Conservation (phyloP, 495 filamentous ascomycete genomes). For the Talaromyces trachyspermus region DNA sequence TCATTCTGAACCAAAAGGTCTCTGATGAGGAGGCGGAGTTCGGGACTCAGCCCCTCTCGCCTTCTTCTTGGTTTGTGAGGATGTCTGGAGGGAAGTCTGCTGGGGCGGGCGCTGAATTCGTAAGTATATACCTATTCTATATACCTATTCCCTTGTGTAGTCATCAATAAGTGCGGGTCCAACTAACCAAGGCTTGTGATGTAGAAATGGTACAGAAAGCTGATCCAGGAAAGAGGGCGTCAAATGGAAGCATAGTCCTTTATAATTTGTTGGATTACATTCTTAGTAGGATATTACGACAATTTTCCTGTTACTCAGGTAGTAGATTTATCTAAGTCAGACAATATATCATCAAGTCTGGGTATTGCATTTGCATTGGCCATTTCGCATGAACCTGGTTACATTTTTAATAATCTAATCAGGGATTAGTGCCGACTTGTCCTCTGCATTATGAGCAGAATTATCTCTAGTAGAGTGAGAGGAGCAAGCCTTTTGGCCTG, state of each 20-base stretch:
- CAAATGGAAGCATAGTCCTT: background rate
- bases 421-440: too few relatives aligned
- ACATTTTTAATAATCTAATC: too few relatives aligned
- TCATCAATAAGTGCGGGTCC: background rate
- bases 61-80: background rate
- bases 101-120: background rate
- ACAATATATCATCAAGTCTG: too few relatives aligned
- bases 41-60: background rate
- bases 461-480: too few relatives aligned
- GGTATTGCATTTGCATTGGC: too few relatives aligned
- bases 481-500: too few relatives aligned
- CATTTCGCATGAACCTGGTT: too few relatives aligned
- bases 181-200: background rate
- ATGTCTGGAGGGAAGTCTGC: background rate
- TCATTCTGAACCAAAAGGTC: conserved; percentile 46
- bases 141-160: background rate
- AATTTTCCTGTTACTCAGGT: too few relatives aligned
- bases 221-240: background rate
- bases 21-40: conserved; percentile 41
- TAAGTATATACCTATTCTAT: background rate
- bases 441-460: too few relatives aligned
- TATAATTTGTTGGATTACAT: too few relatives aligned
- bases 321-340: too few relatives aligned
- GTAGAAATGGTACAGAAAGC: conserved; percentile 2
- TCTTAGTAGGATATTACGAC: too few relatives aligned